Percentiles rank a stretch among this genome's conserved stretches.
Conservation (phyloP, 225 moss, liverwort and hornwort species). For the Bryum argenteum region DNA sequence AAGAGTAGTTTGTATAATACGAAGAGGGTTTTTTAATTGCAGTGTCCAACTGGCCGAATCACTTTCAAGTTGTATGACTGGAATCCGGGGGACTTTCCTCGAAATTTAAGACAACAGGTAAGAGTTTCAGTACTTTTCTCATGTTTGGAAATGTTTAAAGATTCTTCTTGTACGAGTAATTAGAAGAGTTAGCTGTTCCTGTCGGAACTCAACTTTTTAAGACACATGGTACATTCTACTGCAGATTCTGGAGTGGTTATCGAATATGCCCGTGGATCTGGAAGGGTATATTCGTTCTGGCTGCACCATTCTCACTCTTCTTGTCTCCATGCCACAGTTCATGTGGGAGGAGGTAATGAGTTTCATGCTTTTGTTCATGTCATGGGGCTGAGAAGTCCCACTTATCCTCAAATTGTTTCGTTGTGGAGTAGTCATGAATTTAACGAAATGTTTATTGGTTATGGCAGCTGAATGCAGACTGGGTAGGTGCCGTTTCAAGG, state of each 20-base stretch:
- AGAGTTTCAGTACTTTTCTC: background rate
- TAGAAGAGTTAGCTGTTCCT: background rate
- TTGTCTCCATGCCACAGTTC: slow-evolving; percentile 79
- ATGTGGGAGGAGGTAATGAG: slow-evolving; percentile 75
- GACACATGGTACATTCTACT: slow-evolving; percentile 17
- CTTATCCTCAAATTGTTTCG: background rate
- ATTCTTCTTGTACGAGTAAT: background rate
- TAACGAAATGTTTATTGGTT: slow-evolving; percentile 22
- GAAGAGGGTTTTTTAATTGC: slow-evolving; percentile 27
- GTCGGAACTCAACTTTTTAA: background rate
- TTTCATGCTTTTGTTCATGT: slow-evolving; percentile 9
- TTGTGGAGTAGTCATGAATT: slow-evolving; percentile 14
- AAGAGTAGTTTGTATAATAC: background rate
- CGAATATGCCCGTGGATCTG: slow-evolving; percentile 96
- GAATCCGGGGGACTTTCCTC: slow-evolving; percentile 99
- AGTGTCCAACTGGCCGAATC: slow-evolving; percentile 93
- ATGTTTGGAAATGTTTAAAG: background rate
- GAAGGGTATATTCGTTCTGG: slow-evolving; percentile 99
- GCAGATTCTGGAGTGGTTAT: slow-evolving; percentile 93
- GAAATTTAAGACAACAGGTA: slow-evolving; percentile 93
- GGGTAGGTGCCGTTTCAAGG: slow-evolving; percentile 74
- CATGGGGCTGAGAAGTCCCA: slow-evolving; percentile 5
- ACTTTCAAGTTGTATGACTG: slow-evolving; percentile 99
- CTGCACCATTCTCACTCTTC: slow-evolving; percentile 94
- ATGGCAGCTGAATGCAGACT: slow-evolving; percentile 75